Conservation (phyloP, 2,329 filamentous ascomycete species). For the Gyromitra esculenta region DNA sequence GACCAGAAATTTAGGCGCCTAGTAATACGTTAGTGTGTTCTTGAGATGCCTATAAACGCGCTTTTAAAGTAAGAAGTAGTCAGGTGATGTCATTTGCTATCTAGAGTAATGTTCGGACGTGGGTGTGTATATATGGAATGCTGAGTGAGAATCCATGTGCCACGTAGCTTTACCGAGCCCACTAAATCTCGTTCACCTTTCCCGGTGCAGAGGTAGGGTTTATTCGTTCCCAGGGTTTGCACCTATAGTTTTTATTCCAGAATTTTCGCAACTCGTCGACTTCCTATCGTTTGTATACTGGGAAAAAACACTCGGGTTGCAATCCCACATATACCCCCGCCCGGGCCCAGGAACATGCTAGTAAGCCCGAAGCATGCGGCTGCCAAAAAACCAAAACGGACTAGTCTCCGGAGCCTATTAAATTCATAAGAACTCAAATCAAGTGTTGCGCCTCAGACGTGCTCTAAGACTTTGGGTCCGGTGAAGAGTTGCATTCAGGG, state of each 20-base stretch:
- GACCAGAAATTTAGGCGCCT: background rate
- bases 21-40: no score
- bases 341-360: background rate
- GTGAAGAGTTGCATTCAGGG: background rate
- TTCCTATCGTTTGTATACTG: background rate
- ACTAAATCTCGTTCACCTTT: no score
- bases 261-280: background rate
- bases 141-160: background rate
- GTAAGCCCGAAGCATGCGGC: background rate
- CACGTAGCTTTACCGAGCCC: background rate
- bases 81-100: background rate
- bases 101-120: background rate
- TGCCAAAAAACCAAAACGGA: background rate
- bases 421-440: background rate
- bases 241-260: background rate
- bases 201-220: no score
- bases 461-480: background rate
- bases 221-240: background rate
- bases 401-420: background rate
- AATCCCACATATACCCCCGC: background rate
- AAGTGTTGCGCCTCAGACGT: background rate
- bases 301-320: background rate
- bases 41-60: no score
- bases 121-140: background rate
- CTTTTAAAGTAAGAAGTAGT: conserved; percentile 3